Conservation (phyloP, 2,329 filamentous ascomycete species). For the Fonsecaea nubica region DNA sequence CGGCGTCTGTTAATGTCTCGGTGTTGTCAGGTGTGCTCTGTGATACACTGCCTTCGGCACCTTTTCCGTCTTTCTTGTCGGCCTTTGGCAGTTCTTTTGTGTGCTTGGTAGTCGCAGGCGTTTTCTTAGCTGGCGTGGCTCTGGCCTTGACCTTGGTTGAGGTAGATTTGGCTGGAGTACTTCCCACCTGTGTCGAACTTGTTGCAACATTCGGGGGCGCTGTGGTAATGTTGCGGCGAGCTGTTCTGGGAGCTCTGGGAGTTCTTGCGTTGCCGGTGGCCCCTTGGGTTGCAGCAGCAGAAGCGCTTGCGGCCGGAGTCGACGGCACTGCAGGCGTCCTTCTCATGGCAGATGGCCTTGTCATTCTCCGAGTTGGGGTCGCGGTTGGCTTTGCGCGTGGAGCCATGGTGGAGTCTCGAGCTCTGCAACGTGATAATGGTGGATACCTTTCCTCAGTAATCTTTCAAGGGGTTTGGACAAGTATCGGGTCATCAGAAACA, state of each 20-base stretch:
- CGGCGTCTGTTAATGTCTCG: background rate
- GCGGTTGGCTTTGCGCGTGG: background rate
- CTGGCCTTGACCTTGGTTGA: background rate
- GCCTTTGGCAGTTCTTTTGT: background rate
- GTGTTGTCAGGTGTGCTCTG: background rate
- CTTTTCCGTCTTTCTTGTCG: background rate
- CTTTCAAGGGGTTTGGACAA: background rate
- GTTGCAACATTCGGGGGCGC: background rate
- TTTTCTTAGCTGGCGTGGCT: conserved; percentile 2
- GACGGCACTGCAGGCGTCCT: background rate
- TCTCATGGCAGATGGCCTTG: conserved; percentile 19
- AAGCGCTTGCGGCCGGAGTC: background rate
- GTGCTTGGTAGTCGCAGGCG: background rate
- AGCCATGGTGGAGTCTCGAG: background rate
- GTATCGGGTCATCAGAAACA: conserved; percentile 5
- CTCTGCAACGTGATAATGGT: background rate
- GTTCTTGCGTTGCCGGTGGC: background rate
- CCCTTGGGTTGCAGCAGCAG: background rate
- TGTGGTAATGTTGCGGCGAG: conserved; percentile 4
- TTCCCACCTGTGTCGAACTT: background rate
- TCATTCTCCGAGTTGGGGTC: conserved; percentile 11
- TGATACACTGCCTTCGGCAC: background rate
- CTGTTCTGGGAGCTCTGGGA: background rate
- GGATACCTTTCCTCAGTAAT: background rate
- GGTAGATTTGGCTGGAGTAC: background rate